phyloP scores from a whole-genome alignment of 2,329 filamentous ascomycete species.

The Taxawa tesnikishii region DNA sequence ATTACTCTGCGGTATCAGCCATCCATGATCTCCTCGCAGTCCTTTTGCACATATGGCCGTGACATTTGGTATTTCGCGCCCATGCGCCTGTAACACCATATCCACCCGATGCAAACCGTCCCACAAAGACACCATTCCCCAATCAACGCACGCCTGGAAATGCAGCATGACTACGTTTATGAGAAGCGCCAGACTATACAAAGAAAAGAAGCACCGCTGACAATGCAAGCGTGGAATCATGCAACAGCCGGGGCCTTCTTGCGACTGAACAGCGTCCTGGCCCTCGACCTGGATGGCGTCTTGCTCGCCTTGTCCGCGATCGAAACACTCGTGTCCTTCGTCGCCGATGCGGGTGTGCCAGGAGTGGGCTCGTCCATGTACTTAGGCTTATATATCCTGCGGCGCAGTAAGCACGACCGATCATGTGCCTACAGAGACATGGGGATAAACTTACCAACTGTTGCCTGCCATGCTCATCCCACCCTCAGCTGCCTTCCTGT shows the following conservation, averaged over 20 bases:
- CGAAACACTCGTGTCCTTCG: slow-evolving; percentile 2
- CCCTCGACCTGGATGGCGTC: slow-evolving; percentile 1
- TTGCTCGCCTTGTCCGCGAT: neutral
- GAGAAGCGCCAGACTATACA: no score
- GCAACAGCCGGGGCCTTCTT: slow-evolving; percentile 6
- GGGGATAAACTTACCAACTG: slow-evolving; percentile 62
- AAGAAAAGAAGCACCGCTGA: no score
- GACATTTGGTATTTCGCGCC: no score
- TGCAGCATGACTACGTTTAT: no score
- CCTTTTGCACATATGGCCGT: no score
- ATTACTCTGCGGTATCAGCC: no score
- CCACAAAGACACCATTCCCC: no score
- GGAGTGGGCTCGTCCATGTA: slow-evolving; percentile 52
- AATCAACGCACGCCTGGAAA: no score
- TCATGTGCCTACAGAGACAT: slow-evolving; percentile 1
- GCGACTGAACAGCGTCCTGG: slow-evolving; percentile 8
- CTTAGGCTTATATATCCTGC: slow-evolving; percentile 92
- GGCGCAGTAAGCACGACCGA: slow-evolving; percentile 9
- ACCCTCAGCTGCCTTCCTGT: slow-evolving; percentile 79
- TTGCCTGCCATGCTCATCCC: slow-evolving; percentile 97
- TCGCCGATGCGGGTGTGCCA: slow-evolving; percentile 1
- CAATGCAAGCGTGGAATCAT: no score
- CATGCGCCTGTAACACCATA: no score
- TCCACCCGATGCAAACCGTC: no score
- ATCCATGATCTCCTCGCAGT: no score